Evolutionary conservation across 1,284 basidiomycete genomes (phyloP).

Genomic region (Cutaneotrichosporon sp.): DNA sequence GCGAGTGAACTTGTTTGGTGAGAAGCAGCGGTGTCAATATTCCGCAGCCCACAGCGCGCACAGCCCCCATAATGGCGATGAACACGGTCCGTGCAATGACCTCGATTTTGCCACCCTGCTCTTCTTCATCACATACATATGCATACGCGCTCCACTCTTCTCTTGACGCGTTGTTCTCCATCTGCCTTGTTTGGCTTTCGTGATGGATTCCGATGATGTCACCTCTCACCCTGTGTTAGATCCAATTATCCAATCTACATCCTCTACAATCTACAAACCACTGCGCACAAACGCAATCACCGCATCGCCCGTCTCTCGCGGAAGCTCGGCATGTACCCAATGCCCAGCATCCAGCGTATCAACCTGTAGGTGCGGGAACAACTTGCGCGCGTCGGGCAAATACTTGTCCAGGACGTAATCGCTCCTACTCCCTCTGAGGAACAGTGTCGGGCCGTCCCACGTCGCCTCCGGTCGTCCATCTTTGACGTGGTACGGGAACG

Average conservation of each 20-base stretch:
- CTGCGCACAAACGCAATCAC: slow-evolving; percentile 39
- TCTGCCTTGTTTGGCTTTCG: no score
- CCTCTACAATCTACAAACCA: background rate
- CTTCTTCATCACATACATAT: background rate
- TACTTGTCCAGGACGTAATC: slow-evolving; percentile 58
- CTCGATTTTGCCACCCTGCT: background rate
- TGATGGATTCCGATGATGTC: background rate
- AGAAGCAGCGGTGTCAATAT: background rate
- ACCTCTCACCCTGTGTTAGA: background rate
- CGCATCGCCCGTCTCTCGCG: slow-evolving; percentile 41
- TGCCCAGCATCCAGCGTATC: slow-evolving; percentile 49
- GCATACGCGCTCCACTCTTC: no score
- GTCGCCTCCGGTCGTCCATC: slow-evolving; percentile 12
- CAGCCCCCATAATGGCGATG: background rate
- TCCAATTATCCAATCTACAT: background rate
- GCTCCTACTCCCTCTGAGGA: slow-evolving; percentile 57
- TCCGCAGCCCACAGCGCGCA: background rate
- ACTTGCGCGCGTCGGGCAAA: slow-evolving; percentile 52
- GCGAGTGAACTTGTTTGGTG: background rate
- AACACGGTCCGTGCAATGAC: background rate
- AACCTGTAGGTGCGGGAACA: slow-evolving; percentile 56
- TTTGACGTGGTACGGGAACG: slow-evolving; percentile 54
- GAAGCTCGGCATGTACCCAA: slow-evolving; percentile 54
- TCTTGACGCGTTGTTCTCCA: no score
- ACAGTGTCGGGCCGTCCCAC: slow-evolving; percentile 56